Evolutionary conservation across 441 rosid genomes (phyloP), one percentile per base, ranked within the genome.

Genomic region (Omphalea diandra): DNA sequence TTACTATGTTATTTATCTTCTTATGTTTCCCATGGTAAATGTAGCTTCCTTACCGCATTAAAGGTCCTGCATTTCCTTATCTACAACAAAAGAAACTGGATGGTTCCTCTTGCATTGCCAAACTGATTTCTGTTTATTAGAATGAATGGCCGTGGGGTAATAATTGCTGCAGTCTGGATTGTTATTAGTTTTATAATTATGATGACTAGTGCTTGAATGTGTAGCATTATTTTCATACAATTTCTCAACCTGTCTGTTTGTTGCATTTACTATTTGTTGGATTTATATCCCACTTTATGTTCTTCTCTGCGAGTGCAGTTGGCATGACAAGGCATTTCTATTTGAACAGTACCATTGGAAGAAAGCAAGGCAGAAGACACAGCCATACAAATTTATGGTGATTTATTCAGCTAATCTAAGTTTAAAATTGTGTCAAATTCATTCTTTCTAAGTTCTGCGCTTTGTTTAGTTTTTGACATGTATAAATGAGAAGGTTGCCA

Each of bases 341-440:
- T 90, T 87, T 56, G 98, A 90, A 84, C 98, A 90, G 27, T 68
- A 90, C 63, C 96, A 88, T 61, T 93, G 97, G 96, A 89, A 90
- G 82, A 81, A 89, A 69, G 96, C 97, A 18, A 79, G 46, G 86
- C 85, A 82, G 8, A 86, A 88, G 87, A 86, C 83, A 0, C 78
- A 89, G 82, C 96, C 90, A 22, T 93, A 93, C 52, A 83, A 88
- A 72, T 90, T 90, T 76, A 84, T 82, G 94, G 98, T 93, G 65
- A 22, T 69, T 63, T 64, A 35, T 59, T 52, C 12, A 27, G 22
- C 26, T 27, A 35, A 20, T 12, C 40, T 66, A 5, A 38, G 40
- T 52, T 54, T 40, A 26, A n/a, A 59, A 70, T 32, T 47, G 27
- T 49, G 24, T 41, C 36, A 41, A 63, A 54, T 63, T 65, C 10